Percentiles rank a stretch among this genome's conserved stretches.
These are phyloP conservation scores for Posidonia oceanica DNA, from an alignment of 116 monocot species.

Conservation along the genomic window DNA sequence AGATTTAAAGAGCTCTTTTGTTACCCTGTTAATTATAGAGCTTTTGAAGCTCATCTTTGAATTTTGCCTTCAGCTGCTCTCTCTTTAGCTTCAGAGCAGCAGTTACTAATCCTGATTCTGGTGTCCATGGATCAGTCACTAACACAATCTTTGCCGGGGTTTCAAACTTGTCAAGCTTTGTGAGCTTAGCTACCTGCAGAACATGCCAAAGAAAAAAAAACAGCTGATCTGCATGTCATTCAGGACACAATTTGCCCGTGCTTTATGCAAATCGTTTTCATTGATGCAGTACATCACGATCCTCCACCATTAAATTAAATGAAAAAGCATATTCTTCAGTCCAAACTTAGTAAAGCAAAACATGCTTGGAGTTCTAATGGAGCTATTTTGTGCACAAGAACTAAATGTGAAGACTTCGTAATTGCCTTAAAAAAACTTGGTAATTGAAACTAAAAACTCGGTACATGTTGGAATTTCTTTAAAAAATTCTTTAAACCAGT, in stretches of 20 bases:
- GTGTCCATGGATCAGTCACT: slow-evolving; percentile 40
- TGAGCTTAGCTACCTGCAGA: slow-evolving; percentile 28
- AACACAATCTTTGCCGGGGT: slow-evolving; percentile 22
- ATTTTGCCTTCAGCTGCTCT: slow-evolving; percentile 29
- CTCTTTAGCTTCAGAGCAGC: slow-evolving; percentile 39
- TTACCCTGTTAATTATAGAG: slow-evolving; percentile 16
- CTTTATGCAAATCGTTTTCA: no score
- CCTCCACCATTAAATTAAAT: neutral
- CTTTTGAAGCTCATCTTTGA: slow-evolving; percentile 22
- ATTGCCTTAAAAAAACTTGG: no score
- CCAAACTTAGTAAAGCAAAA: neutral
- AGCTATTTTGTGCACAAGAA: neutral
- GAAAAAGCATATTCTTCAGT: neutral
- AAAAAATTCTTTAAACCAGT: no score
- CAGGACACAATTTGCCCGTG: no score
- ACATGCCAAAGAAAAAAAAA: neutral
- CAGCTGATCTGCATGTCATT: neutral
- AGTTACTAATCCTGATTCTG: slow-evolving; percentile 37
- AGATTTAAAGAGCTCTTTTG: no score
- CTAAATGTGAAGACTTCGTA: no score
- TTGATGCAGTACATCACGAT: no score
- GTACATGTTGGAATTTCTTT: no score
- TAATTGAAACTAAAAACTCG: no score
- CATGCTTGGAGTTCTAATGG: neutral
- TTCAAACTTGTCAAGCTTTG: slow-evolving; percentile 38